These are phyloP conservation scores for Aspergillus eucalypticola DNA, from an alignment of 2,329 filamentous ascomycete genomes.

Conservation along the genomic window DNA sequence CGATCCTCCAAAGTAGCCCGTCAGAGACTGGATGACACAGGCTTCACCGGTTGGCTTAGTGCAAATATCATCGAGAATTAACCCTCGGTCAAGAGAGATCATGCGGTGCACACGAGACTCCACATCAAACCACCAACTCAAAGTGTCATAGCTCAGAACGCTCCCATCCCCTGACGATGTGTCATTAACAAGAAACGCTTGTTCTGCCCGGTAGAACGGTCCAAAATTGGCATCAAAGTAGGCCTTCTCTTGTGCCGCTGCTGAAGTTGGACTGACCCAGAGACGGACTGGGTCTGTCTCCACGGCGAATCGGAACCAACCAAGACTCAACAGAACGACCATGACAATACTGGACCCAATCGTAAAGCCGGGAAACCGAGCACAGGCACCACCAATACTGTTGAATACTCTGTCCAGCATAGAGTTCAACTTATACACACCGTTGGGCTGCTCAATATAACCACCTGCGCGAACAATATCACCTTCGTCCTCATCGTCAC, in stretches of 20 bases:
- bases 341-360: constrained; percentile 74
- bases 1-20: constrained; percentile 77
- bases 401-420: constrained; percentile 79
- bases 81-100: constrained; percentile 67
- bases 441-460: constrained; percentile 75
- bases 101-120: constrained; percentile 74
- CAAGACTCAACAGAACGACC: constrained; percentile 76
- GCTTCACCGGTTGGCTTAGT: constrained; percentile 88
- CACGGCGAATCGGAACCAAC: constrained; percentile 85
- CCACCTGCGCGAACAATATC: constrained; percentile 75
- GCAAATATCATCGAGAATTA: constrained; percentile 80
- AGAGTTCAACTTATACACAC: constrained; percentile 80
- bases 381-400: constrained; percentile 75
- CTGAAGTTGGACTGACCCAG: constrained; percentile 94
- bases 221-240: constrained; percentile 95
- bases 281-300: constrained; percentile 87
- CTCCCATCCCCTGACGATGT: constrained; percentile 66
- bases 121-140: constrained; percentile 91
- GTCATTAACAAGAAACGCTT: constrained; percentile 92
- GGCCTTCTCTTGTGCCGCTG: constrained; percentile 85
- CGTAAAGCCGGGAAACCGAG: constrained; percentile 80
- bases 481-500: constrained; percentile 92
- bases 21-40: constrained; percentile 91
- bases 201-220: constrained; percentile 91
- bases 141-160: constrained; percentile 83